A percentile compares a stretch with the other conserved stretches of the same genome.
phyloP scores from a whole-genome alignment of 2,329 filamentous ascomycete species.

The Zasmidium angulare region DNA sequence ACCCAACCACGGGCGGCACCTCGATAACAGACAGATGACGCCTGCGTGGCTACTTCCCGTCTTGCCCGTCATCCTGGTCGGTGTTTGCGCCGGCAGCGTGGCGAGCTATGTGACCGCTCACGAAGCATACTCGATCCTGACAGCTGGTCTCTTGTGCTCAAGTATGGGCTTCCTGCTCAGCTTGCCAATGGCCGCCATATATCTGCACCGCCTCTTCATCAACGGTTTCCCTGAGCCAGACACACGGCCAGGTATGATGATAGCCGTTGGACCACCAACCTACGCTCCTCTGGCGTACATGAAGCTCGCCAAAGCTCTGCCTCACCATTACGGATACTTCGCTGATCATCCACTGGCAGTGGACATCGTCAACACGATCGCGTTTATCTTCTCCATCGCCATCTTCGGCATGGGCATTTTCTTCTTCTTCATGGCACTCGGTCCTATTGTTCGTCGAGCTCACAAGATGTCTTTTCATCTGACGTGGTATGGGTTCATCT shows the following conservation, averaged over 20 bases:
- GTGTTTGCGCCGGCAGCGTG: background rate
- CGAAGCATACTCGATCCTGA: background rate
- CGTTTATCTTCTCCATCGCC: background rate
- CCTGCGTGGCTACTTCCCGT: background rate
- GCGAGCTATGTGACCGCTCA: background rate
- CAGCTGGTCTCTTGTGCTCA: background rate
- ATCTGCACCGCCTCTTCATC: slow-evolving; percentile 2
- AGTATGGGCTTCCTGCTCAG: background rate
- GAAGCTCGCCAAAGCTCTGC: background rate
- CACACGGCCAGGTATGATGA: slow-evolving; percentile 1
- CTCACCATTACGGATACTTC: background rate
- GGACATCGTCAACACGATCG: background rate
- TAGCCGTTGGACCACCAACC: background rate
- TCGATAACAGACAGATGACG: background rate
- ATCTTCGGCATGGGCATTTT: slow-evolving; percentile 1
- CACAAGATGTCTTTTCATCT: background rate
- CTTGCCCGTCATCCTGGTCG: background rate
- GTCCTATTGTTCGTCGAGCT: background rate
- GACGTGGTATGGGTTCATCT: background rate
- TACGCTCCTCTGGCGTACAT: slow-evolving; percentile 1
- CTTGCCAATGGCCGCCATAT: background rate
- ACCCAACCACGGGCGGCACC: background rate
- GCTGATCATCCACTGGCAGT: background rate
- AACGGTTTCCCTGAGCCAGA: slow-evolving; percentile 3
- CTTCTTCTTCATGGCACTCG: slow-evolving; percentile 2